These are phyloP conservation scores for Blastobotrys elegans DNA, from an alignment of 1,139 yeast genomes.

Conservation along the genomic window DNA sequence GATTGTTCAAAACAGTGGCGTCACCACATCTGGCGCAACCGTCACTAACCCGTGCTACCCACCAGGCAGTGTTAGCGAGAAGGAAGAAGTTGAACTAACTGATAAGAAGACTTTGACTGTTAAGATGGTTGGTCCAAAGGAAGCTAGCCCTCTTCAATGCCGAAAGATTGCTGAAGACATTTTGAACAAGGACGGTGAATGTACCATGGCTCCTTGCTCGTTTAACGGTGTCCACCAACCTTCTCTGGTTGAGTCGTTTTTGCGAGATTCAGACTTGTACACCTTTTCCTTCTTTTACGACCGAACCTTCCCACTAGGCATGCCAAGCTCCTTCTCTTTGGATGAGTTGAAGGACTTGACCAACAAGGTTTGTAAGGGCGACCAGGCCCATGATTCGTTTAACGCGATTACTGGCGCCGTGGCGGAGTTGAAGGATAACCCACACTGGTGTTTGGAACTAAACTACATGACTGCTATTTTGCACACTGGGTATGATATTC, in stretches of 20 bases:
- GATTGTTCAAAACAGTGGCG: constrained; percentile 23
- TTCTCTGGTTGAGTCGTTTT: constrained; percentile 70
- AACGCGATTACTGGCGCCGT: constrained; percentile 58
- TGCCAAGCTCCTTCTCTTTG: constrained; percentile 85
- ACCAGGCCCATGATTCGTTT: constrained; percentile 61
- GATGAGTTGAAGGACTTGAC: constrained; percentile 81
- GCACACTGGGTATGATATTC: constrained; percentile 94
- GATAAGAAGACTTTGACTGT: constrained; percentile 43
- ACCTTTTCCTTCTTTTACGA: constrained; percentile 94
- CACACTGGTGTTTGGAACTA: constrained; percentile 91
- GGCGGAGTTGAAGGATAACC: constrained; percentile 62
- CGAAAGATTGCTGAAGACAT: constrained; percentile 76
- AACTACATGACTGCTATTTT: constrained; percentile 84
- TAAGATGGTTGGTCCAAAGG: constrained; percentile 67
- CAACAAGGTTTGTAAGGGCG: constrained; percentile 79
- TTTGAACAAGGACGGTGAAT: constrained; percentile 74
- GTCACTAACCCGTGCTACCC: constrained; percentile 82
- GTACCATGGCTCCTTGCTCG: constrained; percentile 78
- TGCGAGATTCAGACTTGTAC: constrained; percentile 65
- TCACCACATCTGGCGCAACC: constrained; percentile 26
- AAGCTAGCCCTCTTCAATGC: constrained; percentile 69
- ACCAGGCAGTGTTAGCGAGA: constrained; percentile 45
- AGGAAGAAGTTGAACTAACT: constrained; percentile 17
- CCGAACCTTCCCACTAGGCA: constrained; percentile 86
- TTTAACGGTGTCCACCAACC: constrained; percentile 98